A percentile compares a stretch with the other conserved stretches of the same genome.
Conservation (phyloP, 2,329 filamentous ascomycete species). For the Penicillium sp. region DNA sequence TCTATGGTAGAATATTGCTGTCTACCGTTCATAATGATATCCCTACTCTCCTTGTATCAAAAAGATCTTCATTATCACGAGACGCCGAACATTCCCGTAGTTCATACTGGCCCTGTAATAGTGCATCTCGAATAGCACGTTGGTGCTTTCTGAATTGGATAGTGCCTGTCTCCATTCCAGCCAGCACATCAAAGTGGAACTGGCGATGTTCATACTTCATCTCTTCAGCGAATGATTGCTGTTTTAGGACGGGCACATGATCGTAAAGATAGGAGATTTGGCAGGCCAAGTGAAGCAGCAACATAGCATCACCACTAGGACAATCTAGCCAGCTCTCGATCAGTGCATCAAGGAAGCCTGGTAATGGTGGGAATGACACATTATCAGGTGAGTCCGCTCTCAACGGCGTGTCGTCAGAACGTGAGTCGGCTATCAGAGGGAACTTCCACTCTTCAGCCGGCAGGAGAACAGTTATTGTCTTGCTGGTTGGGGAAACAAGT, state of each 20-base stretch:
- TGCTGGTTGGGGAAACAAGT: no score
- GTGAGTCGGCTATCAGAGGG: no score
- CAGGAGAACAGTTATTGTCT: no score
- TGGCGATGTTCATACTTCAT: background rate
- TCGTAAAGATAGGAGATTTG: background rate
- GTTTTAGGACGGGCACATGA: background rate
- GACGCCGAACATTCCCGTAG: background rate
- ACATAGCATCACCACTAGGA: background rate
- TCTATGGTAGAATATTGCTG: background rate
- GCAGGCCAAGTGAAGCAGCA: background rate
- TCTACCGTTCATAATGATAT: background rate
- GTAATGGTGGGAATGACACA: background rate
- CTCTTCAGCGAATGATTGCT: background rate
- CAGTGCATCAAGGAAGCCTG: background rate
- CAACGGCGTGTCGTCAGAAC: no score
- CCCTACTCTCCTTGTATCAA: background rate
- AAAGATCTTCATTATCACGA: background rate
- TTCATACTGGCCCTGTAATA: background rate
- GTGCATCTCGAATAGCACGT: background rate
- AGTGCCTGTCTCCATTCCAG: background rate
- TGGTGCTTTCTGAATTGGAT: background rate
- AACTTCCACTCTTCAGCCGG: no score
- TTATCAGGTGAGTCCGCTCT: background rate
- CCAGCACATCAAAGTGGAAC: background rate
- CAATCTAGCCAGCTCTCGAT: background rate